Evolutionary conservation across 106 monocot species (phyloP).

Genomic region (Platanthera zijinensis): DNA sequence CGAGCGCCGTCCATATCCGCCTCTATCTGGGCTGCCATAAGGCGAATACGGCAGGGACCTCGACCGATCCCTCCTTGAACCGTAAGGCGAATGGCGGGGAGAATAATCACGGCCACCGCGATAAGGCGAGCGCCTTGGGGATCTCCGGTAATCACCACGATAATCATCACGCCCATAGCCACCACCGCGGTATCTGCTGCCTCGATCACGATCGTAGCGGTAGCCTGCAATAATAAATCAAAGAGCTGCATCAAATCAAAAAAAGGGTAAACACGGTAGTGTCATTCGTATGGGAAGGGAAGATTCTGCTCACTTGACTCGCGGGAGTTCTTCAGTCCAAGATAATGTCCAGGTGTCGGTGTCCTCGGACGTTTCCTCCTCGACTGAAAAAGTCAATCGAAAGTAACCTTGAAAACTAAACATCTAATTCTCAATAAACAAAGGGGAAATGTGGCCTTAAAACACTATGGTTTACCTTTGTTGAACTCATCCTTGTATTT

Average conservation of each 20-base stretch:
- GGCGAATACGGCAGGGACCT: conserved; percentile 50
- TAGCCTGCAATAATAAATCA: conserved; percentile 9
- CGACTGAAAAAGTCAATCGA: conserved; percentile 39
- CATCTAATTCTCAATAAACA: neutral
- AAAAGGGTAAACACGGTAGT: neutral
- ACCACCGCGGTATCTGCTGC: conserved; percentile 46
- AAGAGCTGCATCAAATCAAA: neutral
- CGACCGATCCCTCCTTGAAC: conserved; percentile 51
- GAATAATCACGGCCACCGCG: conserved; percentile 49
- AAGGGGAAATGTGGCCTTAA: no score
- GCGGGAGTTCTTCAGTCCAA: conserved; percentile 63
- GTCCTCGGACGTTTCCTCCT: conserved; percentile 67
- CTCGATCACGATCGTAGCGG: conserved; percentile 31
- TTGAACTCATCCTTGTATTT: no score
- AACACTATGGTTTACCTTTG: no score
- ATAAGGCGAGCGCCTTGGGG: conserved; percentile 51
- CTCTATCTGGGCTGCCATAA: conserved; percentile 56
- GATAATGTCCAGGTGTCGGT: conserved; percentile 89
- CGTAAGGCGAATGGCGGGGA: conserved; percentile 35
- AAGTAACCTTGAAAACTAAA: conserved; percentile 3
- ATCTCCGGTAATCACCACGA: conserved; percentile 41
- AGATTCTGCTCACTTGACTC: conserved; percentile 32
- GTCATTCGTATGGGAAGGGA: neutral
- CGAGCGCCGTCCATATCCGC: conserved; percentile 30
- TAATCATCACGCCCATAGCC: conserved; percentile 44